Evolutionary conservation across 2,329 filamentous ascomycete species (phyloP).

Genomic region (Emergomyces africanus): DNA sequence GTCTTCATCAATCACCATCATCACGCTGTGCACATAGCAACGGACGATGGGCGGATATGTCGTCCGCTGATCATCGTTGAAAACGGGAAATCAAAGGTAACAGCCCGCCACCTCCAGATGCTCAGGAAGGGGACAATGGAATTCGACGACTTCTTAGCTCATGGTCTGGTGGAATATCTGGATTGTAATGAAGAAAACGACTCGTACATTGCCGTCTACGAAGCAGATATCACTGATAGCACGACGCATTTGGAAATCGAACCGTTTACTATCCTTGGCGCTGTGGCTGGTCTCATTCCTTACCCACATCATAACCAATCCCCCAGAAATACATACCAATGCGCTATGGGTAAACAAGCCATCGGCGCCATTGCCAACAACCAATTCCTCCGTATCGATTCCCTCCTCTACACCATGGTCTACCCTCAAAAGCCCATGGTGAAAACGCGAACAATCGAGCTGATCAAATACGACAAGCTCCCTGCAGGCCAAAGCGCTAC

Average conservation of each 20-base stretch:
- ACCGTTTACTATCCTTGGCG: constrained; percentile 90
- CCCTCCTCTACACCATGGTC: constrained; percentile 87
- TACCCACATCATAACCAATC: constrained; percentile 99
- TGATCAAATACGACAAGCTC: constrained; percentile 94
- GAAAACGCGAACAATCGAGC: constrained; percentile 89
- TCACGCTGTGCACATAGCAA: constrained; percentile 84
- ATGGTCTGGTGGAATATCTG: constrained; percentile 87
- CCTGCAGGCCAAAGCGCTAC: constrained; percentile 94
- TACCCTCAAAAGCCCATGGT: constrained; percentile 98
- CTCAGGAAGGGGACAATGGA: constrained; percentile 71
- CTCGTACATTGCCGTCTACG: constrained; percentile 80
- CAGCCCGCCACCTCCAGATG: constrained; percentile 61
- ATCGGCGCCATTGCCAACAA: constrained; percentile 98
- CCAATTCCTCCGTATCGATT: constrained; percentile 94
- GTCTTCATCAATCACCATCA: constrained; percentile 94
- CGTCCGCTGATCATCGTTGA: constrained; percentile 92
- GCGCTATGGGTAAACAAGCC: constrained; percentile 99
- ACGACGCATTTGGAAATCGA: constrained; percentile 97
- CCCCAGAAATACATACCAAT: constrained; percentile 96
- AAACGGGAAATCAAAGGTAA: constrained; percentile 70
- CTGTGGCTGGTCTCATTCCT: constrained; percentile 89
- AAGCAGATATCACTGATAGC: constrained; percentile 65
- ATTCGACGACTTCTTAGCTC: constrained; percentile 87
- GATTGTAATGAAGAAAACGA: constrained; percentile 99
- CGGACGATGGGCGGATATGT: constrained; percentile 93